Base-by-base conservation (phyloP, 805 yeast species). In the Candida tammaniensis region DNA sequence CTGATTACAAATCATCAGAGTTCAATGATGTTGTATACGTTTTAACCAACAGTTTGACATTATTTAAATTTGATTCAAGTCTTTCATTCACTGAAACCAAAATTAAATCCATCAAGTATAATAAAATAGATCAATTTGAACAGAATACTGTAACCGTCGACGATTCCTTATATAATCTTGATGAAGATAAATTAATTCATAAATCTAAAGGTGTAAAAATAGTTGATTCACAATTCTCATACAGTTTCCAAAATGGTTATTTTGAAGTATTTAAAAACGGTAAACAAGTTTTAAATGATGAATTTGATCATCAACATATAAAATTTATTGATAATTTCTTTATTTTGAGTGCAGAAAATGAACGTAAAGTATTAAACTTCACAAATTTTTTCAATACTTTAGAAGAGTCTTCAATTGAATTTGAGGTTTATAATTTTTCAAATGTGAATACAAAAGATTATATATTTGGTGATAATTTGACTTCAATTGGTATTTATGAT, bases 71-170 rank as follows among this genome's bases (percentile, higher is more conserved):
- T 13, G 18, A 17, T 5, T 11, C 28, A 4, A 22, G 7, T 15
- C n/a, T 18, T 9, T 22, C 30, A 15, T 10, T 15, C 9, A 13
- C 13, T 7, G 31, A 34, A 13, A 14, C 27, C 3, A 20, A 17
- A 10, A 17, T 36, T 10, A 35, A 31, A n/a, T 17, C 28, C 10
- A 17, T 29, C 11, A 42, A 36, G 19, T 25, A 34, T 14, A 31
- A 34, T 13, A 27, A 27, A 8, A 14, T 82, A 55, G 76, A 86
- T 30, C 88, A 87, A 46, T 54, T 93, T 17, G 87, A 84, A 39
- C 93, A 82, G 44, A 96, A 89, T 47, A 72, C 82, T 21, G 75
- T 81, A 0, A 64, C 81, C 34, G 61, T 77, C 38, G 86, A 82
- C 39, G 74, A 78, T 38, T 78, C 85, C 11, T 23, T 33, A n/a